Conservation (phyloP, 192 early-diverging fungal species). For the Gamsiella multidivaricata region DNA sequence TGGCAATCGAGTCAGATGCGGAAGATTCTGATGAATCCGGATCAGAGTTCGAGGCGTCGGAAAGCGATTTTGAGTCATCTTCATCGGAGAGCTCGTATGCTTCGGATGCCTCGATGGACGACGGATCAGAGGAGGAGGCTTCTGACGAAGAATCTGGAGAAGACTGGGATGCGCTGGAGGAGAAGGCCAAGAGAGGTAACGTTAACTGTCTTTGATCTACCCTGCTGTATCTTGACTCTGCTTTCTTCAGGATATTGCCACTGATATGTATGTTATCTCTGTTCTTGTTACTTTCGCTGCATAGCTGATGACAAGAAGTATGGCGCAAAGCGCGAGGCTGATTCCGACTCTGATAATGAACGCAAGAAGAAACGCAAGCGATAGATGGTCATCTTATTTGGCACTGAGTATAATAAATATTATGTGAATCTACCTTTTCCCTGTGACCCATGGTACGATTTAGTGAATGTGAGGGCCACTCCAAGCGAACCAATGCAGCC, state of each 20-base stretch:
- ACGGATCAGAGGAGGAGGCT: conserved; percentile 64
- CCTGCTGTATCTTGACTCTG: background rate
- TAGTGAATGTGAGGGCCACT: too few relatives aligned
- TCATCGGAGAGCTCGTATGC: conserved; percentile 72
- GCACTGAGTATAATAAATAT: too few relatives aligned
- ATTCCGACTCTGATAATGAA: conserved; percentile 48
- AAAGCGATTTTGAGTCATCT: conserved; percentile 86
- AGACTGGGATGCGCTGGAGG: conserved; percentile 87
- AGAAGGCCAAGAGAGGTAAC: conserved; percentile 74
- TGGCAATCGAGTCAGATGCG: conserved; percentile 74
- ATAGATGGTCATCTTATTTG: conserved; percentile 28
- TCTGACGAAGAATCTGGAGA: conserved; percentile 69
- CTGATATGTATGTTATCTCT: background rate
- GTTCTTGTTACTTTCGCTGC: background rate
- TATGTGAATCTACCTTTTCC: too few relatives aligned
- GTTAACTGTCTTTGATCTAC: background rate
- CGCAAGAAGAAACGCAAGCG: conserved; percentile 54
- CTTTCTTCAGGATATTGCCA: too few relatives aligned
- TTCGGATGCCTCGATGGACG: conserved; percentile 66
- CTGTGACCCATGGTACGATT: too few relatives aligned
- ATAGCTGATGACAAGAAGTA: conserved; percentile 53
- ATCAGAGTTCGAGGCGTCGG: conserved; percentile 50
- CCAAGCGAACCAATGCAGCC: too few relatives aligned
- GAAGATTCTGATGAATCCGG: conserved; percentile 68
- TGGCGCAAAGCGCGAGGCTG: conserved; percentile 44